These are phyloP conservation scores for Eudorina sp. DNA, from an alignment of 139 green algal genomes.

Conservation along the genomic window DNA sequence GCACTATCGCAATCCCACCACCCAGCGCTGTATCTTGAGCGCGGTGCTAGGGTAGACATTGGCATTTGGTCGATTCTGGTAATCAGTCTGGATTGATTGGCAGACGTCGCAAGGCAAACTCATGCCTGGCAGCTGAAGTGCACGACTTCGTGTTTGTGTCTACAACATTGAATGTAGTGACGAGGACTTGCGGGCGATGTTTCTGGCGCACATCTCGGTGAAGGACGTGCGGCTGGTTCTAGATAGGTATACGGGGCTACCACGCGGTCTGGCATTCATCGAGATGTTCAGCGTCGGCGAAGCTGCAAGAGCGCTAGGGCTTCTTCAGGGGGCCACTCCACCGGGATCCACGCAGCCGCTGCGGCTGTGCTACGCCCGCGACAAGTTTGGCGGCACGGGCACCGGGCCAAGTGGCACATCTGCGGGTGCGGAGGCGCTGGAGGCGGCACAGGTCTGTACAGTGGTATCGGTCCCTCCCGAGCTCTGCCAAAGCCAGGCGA, in stretches of 20 bases:
- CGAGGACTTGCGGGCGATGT: constrained; percentile 68
- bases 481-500: too few relatives aligned
- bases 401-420: neutral
- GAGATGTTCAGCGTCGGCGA: constrained; percentile 36
- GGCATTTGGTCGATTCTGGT: too few relatives aligned
- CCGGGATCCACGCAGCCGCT: constrained; percentile 44
- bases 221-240: constrained; percentile 79
- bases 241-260: constrained; percentile 77
- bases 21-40: too few relatives aligned
- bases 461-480: too few relatives aligned
- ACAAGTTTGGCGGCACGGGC: constrained; percentile 35
- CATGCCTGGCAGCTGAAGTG: too few relatives aligned
- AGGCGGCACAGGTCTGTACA: constrained; percentile 45
- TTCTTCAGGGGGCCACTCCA: constrained; percentile 40
- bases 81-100: too few relatives aligned
- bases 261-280: constrained; percentile 34
- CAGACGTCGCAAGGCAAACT: too few relatives aligned
- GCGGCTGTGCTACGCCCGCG: constrained; percentile 57
- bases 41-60: too few relatives aligned
- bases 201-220: constrained; percentile 63
- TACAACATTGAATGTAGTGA: constrained; percentile 57
- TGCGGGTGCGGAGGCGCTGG: constrained; percentile 33
- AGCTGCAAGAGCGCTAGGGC: constrained; percentile 6
- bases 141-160: too few relatives aligned
- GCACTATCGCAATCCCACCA: too few relatives aligned